These are phyloP conservation scores for Leccinum subgranulosum DNA, from an alignment of 768 basidiomycete species.

Conservation along the genomic window DNA sequence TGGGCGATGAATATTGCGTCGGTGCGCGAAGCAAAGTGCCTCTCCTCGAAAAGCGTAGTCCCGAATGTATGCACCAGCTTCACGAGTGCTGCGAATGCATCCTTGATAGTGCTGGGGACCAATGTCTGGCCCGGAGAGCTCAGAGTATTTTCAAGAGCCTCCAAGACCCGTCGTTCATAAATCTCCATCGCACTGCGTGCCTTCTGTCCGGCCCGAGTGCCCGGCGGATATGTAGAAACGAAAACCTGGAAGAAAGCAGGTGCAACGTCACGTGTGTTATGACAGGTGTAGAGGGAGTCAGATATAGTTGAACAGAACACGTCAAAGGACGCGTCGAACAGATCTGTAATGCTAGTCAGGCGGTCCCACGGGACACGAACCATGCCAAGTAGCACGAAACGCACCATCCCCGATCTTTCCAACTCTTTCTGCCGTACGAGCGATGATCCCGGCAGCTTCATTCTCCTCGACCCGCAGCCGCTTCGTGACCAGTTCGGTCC, in stretches of 20 bases:
- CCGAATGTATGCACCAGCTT: constrained; percentile 53
- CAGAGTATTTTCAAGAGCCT: constrained; percentile 18
- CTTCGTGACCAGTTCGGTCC: constrained; percentile 44
- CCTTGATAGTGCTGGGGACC: neutral
- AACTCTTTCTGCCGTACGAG: constrained; percentile 41
- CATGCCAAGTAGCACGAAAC: constrained; percentile 22
- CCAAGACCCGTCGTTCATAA: constrained; percentile 24
- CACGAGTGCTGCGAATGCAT: constrained; percentile 32
- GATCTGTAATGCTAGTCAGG: constrained; percentile 26
- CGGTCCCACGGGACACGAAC: constrained; percentile 24
- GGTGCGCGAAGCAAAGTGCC: constrained; percentile 37
- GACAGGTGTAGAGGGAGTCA: neutral
- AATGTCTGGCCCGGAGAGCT: neutral
- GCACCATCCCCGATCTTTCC: constrained; percentile 44
- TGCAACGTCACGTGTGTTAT: constrained; percentile 29
- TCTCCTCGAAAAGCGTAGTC: constrained; percentile 45
- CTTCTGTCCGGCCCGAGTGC: constrained; percentile 14
- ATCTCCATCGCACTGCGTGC: constrained; percentile 7
- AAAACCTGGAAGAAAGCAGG: constrained; percentile 48
- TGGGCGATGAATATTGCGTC: constrained; percentile 43
- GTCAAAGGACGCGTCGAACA: constrained; percentile 52
- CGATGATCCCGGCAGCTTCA: constrained; percentile 43
- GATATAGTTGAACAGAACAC: constrained; percentile 30
- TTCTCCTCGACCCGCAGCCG: constrained; percentile 46
- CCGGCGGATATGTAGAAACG: constrained; percentile 32